Percentiles rank a stretch among this genome's conserved stretches.
Conservation (phyloP, 2,329 filamentous ascomycete species). For the Colletotrichum sansevieriae region DNA sequence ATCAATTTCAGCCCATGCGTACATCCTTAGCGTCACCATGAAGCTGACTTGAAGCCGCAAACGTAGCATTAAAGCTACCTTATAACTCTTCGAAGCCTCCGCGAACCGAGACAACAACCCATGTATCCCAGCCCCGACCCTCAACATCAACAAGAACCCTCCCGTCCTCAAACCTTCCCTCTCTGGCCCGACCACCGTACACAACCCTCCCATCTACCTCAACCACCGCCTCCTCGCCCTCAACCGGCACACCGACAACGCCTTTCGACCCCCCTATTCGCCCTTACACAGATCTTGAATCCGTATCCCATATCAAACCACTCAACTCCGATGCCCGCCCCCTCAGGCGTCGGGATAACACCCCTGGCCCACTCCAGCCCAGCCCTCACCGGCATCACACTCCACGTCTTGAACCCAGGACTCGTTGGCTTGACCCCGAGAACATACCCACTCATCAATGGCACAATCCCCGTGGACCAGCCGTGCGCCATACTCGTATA, state of each 20-base stretch:
- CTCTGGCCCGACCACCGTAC: constrained; percentile 16
- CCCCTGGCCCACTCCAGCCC: constrained; percentile 59
- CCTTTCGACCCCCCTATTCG: constrained; percentile 50
- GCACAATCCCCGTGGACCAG: constrained; percentile 65
- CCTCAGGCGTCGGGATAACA: constrained; percentile 55
- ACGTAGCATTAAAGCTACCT: neutral
- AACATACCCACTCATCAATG: constrained; percentile 59
- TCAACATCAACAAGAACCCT: constrained; percentile 30
- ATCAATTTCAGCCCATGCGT: too few relatives aligned
- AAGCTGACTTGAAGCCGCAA: too few relatives aligned
- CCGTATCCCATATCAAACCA: constrained; percentile 50
- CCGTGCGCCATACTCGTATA: constrained; percentile 65
- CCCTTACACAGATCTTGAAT: constrained; percentile 48
- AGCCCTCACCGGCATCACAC: constrained; percentile 53
- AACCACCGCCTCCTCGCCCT: constrained; percentile 36
- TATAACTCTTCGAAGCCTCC: neutral
- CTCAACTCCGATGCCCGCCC: constrained; percentile 52
- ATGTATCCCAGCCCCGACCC: constrained; percentile 3
- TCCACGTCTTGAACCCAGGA: constrained; percentile 59
- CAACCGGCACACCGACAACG: constrained; percentile 45
- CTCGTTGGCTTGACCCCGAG: constrained; percentile 60
- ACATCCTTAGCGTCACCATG: too few relatives aligned
- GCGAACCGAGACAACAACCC: constrained; percentile 4
- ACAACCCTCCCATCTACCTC: constrained; percentile 43
- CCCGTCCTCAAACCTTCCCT: constrained; percentile 5